These are phyloP conservation scores for Raphidocelis subcapitata DNA, from an alignment of 139 green algal genomes.

Conservation along the genomic window DNA sequence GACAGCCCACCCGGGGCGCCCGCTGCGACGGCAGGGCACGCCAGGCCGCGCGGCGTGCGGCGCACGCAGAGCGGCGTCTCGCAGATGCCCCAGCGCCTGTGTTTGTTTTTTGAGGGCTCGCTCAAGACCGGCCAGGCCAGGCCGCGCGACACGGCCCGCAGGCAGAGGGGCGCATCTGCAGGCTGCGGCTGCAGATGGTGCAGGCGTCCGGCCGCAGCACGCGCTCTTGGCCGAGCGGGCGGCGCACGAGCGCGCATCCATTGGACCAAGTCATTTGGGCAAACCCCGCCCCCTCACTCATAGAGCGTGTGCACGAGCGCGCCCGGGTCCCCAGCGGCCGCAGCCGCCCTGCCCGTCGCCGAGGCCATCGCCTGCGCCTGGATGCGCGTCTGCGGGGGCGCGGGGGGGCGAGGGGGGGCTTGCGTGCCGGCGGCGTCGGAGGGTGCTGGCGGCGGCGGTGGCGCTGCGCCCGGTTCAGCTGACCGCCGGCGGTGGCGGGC, in stretches of 20 bases:
- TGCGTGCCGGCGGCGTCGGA: too few relatives aligned
- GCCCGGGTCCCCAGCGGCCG: not conserved
- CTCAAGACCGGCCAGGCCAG: too few relatives aligned
- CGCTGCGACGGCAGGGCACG: not conserved
- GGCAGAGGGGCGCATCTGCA: not conserved
- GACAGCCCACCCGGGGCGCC: too few relatives aligned
- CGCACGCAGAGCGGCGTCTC: constrained; percentile 9
- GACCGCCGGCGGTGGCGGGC: too few relatives aligned
- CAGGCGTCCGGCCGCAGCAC: too few relatives aligned
- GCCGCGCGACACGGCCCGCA: not conserved
- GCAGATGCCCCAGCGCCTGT: constrained; percentile 19
- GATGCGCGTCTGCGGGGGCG: constrained; percentile 53
- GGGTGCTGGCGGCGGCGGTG: too few relatives aligned
- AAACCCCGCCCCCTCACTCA: constrained; percentile 4
- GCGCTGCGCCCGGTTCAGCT: too few relatives aligned
- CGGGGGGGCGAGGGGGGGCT: not conserved
- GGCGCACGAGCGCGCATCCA: too few relatives aligned
- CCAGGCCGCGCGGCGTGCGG: not conserved
- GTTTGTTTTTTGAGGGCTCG: too few relatives aligned
- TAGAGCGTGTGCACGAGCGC: constrained; percentile 16
- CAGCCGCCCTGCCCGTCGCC: not conserved
- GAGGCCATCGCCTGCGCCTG: constrained; percentile 50
- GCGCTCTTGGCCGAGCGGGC: not conserved
- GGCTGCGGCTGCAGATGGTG: not conserved
- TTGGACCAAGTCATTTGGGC: too few relatives aligned